Conservation (phyloP, 192 early-diverging fungal species). For the Cetraspora pellucida region DNA sequence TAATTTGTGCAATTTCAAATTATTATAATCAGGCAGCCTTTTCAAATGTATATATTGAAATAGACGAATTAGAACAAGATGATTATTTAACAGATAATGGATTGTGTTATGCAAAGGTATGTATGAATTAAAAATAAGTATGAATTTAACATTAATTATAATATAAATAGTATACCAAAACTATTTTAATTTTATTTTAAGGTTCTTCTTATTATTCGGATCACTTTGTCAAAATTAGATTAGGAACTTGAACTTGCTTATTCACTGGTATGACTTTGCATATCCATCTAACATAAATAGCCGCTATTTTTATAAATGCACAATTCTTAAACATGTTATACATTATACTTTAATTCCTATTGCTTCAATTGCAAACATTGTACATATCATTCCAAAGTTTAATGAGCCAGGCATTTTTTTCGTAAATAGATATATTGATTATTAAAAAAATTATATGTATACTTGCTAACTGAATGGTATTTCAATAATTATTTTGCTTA, state of each 20-base stretch:
- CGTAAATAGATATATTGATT: constrained; percentile 4
- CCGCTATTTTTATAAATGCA: background rate
- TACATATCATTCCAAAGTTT: constrained; percentile 6
- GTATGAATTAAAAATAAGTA: background rate
- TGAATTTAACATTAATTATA: too few relatives aligned
- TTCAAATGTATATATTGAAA: constrained; percentile 4
- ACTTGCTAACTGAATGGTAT: background rate
- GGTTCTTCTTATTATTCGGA: background rate
- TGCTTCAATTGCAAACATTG: background rate
- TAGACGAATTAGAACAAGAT: background rate
- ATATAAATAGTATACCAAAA: background rate
- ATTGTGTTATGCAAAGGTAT: background rate
- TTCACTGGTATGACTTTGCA: background rate
- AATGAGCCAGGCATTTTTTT: background rate
- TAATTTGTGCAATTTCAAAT: background rate
- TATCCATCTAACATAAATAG: background rate
- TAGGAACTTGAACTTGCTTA: background rate
- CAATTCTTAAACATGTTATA: background rate
- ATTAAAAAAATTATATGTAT: background rate
- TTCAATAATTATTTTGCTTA: background rate
- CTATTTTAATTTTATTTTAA: background rate
- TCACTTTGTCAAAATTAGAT: background rate
- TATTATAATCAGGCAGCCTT: background rate
- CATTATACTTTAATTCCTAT: constrained; percentile 14
- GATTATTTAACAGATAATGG: background rate